phyloP scores from a whole-genome alignment of 176 grass and related monocot genomes.

The Leersia perrieri region DNA sequence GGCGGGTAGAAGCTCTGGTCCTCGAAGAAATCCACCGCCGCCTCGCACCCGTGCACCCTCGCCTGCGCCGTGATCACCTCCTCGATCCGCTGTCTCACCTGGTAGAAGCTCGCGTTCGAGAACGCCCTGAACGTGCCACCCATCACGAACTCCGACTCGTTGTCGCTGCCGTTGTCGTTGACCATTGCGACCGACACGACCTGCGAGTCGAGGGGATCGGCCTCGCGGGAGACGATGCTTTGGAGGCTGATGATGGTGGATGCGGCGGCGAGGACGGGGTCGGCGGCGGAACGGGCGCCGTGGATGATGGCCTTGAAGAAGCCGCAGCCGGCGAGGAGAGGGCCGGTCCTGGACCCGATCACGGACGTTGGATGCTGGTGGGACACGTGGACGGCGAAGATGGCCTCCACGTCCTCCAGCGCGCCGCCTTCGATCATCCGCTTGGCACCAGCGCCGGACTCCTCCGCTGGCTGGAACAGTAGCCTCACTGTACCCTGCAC shows the following conservation, averaged over 20 bases:
- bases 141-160: slow-evolving; percentile 36
- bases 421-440: slow-evolving; percentile 95
- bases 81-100: slow-evolving; percentile 78
- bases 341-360: slow-evolving; percentile 65
- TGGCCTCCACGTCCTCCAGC: slow-evolving; percentile 80
- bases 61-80: slow-evolving; percentile 85
- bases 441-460: slow-evolving; percentile 86
- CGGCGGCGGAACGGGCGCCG: slow-evolving; percentile 1
- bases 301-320: slow-evolving; percentile 80
- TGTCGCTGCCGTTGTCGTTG: no score
- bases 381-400: slow-evolving; percentile 93
- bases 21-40: slow-evolving; percentile 88
- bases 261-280: slow-evolving; percentile 64
- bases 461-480: slow-evolving; percentile 95
- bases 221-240: slow-evolving; percentile 82
- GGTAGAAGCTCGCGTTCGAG: slow-evolving; percentile 92
- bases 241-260: slow-evolving; percentile 75
- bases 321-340: slow-evolving; percentile 89
- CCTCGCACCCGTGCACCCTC: slow-evolving; percentile 64
- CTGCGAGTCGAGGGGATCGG: slow-evolving; percentile 84
- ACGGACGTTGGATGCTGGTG: slow-evolving; percentile 66
- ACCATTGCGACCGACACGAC: slow-evolving; percentile 80
- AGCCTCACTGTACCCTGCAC: slow-evolving; percentile 90
- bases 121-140: slow-evolving; percentile 95
- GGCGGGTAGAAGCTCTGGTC: slow-evolving; percentile 94